Evolutionary conservation across 495 filamentous ascomycete genomes (phyloP), one percentile per base, ranked within the genome.

Genomic region (Melanomma pulvis-pyrius): DNA sequence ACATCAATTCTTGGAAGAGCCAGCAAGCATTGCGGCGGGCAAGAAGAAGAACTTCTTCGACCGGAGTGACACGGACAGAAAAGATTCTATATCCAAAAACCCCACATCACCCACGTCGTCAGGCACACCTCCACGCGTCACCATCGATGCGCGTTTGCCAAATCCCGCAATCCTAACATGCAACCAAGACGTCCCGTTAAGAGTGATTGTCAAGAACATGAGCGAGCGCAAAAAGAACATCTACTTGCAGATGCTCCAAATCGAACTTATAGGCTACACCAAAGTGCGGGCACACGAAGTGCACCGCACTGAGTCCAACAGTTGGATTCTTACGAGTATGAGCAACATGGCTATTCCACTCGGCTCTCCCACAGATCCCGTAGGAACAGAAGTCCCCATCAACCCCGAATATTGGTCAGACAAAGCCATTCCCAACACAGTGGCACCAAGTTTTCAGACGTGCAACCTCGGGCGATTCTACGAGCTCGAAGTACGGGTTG

Each of bases 141-240:
- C 79, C 17, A 84, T 96, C 34, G 93, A 96, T 72, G 87, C 89
- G 5, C 84, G 93, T 5, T 79, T 98, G 32, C 94, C 94, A 0
- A 89, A 93, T 74, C 94, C 94, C 3, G 83, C 92, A 2, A 92
- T 97, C 46, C 75, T 97, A 25, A 96, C 92, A 0, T 97, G 93
- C 78, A 92, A 92, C 73, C 82, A 92, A 61, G 86, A 90, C 0
- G 73, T 98, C 4, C 92, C 94, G 17, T 79, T 98, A 2, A 86
- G 92, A 0, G 74, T 98, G 8, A 74, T 98, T 6, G 81, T 89
- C 21, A 89, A 86, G 58, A 96, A 91, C 73, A 74, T 90, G 7
- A 88, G 82, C n/a, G 82, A 87, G 6, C 82, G 81, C 39, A 74
- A 77, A 4, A 87, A 87, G 29, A 81, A 83, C 0, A 79, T 97